Base-by-base conservation (phyloP, 257 asterid species). In the Fraxinus americana region DNA sequence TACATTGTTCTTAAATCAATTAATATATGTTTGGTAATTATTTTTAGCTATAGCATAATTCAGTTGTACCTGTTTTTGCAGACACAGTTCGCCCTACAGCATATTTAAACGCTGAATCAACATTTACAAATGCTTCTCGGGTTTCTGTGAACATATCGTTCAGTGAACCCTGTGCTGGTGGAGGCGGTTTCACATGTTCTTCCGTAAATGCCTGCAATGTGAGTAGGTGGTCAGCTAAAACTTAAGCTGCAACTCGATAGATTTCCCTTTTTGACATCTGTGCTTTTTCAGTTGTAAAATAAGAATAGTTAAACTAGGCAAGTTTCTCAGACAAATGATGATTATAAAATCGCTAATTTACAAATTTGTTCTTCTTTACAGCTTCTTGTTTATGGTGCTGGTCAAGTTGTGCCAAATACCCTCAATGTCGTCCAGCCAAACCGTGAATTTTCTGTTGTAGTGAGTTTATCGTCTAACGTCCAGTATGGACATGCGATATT, bases 381-480 rank as follows among this genome's bases (percentile, higher is more conserved):
- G 99, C 97, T 93, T 83, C 91, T 91, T 67, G 97, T 95, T 43
- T 93, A 95, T 39, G 99, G 99, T 66, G 81, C 88, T 72, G 99
- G 97, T 10, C 86, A 89, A 70, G 90, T 95, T 75, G 41, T 88
- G 76, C 98, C 97, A 19, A 82, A 80, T 65, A 87, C 97, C 36
- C 86, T 95, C 34, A 79, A 38, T 0, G 71, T 88, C 34, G 67
- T 93, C 78, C 84, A 89, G 82, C 92, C 92, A 23, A 80, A 87
- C 83, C 84, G 86, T 77, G 86, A 84, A 77, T 95, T 85, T 82
- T 88, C 97, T n/a, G 74, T 95, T 35, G 71, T 65, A 21, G 91
- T 95, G 82, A 63, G 88, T 52, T 85, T 95, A 68, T 86, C 97
- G 41, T 81, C 89, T 50, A 84, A 79, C 76, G 85, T 82, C 67